Base-by-base conservation (phyloP, 225 moss, liverwort and hornwort species). In the Lunularia cruciata region DNA sequence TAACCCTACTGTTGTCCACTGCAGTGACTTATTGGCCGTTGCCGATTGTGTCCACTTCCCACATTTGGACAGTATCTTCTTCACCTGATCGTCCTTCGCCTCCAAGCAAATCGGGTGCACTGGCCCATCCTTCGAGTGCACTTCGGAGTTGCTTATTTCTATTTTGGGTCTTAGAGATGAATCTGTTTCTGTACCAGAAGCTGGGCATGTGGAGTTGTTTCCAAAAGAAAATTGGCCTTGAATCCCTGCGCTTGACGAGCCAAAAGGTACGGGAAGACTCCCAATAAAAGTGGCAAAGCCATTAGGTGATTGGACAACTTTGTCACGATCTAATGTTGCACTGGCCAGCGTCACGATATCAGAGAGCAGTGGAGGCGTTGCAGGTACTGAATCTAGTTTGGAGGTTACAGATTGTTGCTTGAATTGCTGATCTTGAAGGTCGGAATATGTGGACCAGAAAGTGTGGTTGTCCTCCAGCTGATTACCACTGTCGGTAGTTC, bases 71-170 rank as follows among this genome's bases (percentile, higher is more conserved):
- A 69, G 39, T 38, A 69, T 56, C 69, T 69, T 69, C 69, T 69
- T 69, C 55, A 69, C 55, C 55, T 69, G 69, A 69, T 69, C 69
- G 69, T 69, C 69, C 53, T 57, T 69, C 28, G 37, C 69, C 35
- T 20, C 65, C 20, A 47, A 26, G 37, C 22, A 35, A 8, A 38
- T 23, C 25, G 52, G 36, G 47, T 26, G 52, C 39, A 68, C 6
- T 25, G 53, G 12, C 16, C 26, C 27, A 25, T 2, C 5, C 27
- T 37, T 48, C 8, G 36, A 6, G 1, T 51, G 67, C 10, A 51
- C 51, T 1, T 51, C 51, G 22, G 20, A 36, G 14, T 67, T 67
- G 13, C 11, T 47, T 15, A 33, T 19, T 52, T 67, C 67, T 67
- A 67, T 20, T 36, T 67, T 67, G 34, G 67, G 67, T 49, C 67